These are phyloP conservation scores for Neurospora tetrasperma DNA, from an alignment of 495 filamentous ascomycete species.

Conservation along the genomic window DNA sequence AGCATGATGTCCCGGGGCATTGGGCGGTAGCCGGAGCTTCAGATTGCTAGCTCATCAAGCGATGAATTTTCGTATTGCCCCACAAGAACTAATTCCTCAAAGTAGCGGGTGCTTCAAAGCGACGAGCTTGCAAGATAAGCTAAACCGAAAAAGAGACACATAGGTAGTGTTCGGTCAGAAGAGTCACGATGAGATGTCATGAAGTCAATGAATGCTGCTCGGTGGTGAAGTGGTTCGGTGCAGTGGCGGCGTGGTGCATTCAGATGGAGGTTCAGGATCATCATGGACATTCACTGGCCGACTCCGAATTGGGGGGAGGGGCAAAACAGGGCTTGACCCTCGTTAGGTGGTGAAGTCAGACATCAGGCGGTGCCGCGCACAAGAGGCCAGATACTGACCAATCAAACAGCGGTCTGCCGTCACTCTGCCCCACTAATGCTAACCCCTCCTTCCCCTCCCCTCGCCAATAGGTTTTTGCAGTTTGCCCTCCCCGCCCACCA, in stretches of 20 bases:
- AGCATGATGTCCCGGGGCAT: background rate
- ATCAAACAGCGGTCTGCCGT: slow-evolving; percentile 14
- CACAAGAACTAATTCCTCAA: background rate
- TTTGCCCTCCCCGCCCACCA: slow-evolving; percentile 12
- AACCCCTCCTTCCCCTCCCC: slow-evolving; percentile 19
- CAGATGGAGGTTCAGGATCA: background rate
- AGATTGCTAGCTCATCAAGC: background rate
- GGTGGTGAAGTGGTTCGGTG: background rate
- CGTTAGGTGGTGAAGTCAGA: slow-evolving; percentile 10
- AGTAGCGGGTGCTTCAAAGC: background rate
- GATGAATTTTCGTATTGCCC: background rate
- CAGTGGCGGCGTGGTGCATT: background rate
- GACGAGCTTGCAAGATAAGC: background rate
- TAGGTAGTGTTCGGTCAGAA: background rate
- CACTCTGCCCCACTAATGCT: slow-evolving; percentile 20
- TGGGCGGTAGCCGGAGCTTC: background rate
- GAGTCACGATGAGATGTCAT: background rate
- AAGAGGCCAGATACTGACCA: slow-evolving; percentile 11
- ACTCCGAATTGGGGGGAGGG: slow-evolving; percentile 13
- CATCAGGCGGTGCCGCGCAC: slow-evolving; percentile 20
- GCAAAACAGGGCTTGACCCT: slow-evolving; percentile 30
- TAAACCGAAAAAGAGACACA: background rate
- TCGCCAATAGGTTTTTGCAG: slow-evolving; percentile 10
- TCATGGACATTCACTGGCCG: background rate
- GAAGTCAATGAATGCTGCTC: background rate